A percentile compares a stretch with the other conserved stretches of the same genome.
Evolutionary conservation across 169 alveolate genomes (phyloP).

Genomic region (Eimeria nieschulzi): DNA sequence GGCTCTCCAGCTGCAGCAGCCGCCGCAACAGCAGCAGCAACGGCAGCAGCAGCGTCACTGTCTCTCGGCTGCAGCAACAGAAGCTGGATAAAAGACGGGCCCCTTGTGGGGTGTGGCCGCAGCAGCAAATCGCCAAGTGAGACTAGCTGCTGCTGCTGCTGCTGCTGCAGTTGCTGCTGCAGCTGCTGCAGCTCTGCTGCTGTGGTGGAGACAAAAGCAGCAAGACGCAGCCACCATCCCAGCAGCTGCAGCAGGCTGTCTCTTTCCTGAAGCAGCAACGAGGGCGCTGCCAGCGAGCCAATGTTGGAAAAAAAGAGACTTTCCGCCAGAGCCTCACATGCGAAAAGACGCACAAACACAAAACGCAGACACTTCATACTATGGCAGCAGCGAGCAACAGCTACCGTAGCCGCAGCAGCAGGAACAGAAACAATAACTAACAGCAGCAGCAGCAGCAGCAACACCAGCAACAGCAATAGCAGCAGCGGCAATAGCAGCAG

Average conservation of each 20-base stretch:
- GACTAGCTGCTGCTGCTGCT: conserved; percentile 18
- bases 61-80: conserved; percentile 30
- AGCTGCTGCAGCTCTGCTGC: conserved; percentile 53
- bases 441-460: neutral
- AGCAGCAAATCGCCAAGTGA: conserved; percentile 33
- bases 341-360: neutral
- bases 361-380: neutral
- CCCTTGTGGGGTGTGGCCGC: conserved; percentile 47
- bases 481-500: too few species aligned
- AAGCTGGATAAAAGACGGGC: conserved; percentile 25
- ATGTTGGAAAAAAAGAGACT: conserved; percentile 12
- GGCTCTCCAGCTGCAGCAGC: conserved; percentile 42
- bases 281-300: conserved; percentile 44
- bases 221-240: conserved; percentile 53
- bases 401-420: neutral
- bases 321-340: conserved; percentile 9
- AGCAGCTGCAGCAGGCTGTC: conserved; percentile 46
- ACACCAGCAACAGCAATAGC: too few species aligned
- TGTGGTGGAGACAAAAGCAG: conserved; percentile 20
- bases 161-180: conserved; percentile 21
- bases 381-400: neutral
- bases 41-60: conserved; percentile 44
- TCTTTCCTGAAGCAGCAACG: conserved; percentile 37
- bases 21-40: too few species aligned
- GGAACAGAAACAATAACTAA: neutral